Evolutionary conservation across 208 protist species (phyloP).

Genomic region (Polymyxa betae): DNA sequence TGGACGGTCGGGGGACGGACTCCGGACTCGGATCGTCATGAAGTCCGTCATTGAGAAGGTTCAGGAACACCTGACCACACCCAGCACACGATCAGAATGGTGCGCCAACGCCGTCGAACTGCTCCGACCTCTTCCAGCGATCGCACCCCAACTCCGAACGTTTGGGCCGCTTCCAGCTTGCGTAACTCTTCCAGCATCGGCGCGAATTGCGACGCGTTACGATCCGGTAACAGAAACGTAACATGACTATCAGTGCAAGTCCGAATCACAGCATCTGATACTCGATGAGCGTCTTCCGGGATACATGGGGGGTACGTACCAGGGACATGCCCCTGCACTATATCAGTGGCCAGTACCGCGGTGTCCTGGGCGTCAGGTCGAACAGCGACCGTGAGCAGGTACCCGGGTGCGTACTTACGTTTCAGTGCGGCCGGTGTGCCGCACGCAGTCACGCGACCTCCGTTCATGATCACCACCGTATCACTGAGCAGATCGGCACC

Average conservation of each 20-base stretch:
- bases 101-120: neutral
- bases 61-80: slow-evolving; percentile 7
- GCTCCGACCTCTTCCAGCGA: no score
- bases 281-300: neutral
- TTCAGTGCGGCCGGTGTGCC: neutral
- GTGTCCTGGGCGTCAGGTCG: neutral
- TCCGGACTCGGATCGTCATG: neutral
- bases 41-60: neutral
- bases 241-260: neutral
- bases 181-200: neutral
- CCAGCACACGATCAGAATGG: neutral
- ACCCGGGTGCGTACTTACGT: neutral
- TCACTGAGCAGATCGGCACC: slow-evolving; percentile 1
- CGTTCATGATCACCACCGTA: neutral
- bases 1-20: neutral
- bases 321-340: neutral
- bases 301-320: neutral
- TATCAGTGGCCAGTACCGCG: neutral
- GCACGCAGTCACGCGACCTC: neutral
- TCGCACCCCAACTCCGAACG: no score
- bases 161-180: no score
- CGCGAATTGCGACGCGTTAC: neutral
- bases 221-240: neutral
- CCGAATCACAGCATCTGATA: neutral
- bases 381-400: neutral